Evolutionary conservation across 164 flowering plant genomes (phyloP).

Genomic region (Nymphaea colorata): DNA sequence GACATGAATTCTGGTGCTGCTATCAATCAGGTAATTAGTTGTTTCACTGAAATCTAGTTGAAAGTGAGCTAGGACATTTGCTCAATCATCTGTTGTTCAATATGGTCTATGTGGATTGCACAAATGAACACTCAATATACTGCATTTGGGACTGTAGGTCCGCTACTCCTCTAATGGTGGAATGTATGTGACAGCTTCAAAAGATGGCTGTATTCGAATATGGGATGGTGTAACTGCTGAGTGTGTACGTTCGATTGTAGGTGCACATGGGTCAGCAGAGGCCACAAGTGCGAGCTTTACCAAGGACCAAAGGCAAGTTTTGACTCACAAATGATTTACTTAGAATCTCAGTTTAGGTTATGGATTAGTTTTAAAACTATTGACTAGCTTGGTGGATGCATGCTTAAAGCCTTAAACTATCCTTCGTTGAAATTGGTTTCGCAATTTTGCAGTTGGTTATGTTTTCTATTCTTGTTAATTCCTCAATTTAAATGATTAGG

Average conservation of each 20-base stretch:
- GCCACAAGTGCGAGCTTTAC: constrained; percentile 69
- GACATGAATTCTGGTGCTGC: constrained; percentile 52
- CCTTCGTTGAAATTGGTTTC: neutral
- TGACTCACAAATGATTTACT: neutral
- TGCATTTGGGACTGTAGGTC: constrained; percentile 30
- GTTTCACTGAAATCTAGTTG: neutral
- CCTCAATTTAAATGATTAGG: constrained; percentile 23
- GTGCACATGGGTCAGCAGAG: constrained; percentile 75
- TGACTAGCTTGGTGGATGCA: neutral
- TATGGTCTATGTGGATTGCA: neutral
- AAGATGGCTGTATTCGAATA: constrained; percentile 72
- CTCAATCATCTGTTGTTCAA: neutral
- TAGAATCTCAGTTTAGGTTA: neutral
- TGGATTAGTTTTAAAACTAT: neutral
- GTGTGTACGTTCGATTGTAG: constrained; percentile 60
- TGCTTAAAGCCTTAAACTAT: neutral
- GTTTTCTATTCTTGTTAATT: neutral
- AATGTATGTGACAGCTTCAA: constrained; percentile 83
- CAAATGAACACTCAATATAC: neutral
- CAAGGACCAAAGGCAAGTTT: constrained; percentile 61
- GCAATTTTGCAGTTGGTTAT: neutral
- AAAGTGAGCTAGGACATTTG: neutral
- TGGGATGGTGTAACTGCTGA: constrained; percentile 80
- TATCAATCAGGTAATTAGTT: constrained; percentile 58
- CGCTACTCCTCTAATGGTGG: constrained; percentile 75